These are phyloP conservation scores for Fusarium sp. DNA, from an alignment of 2,329 filamentous ascomycete genomes.

Conservation along the genomic window DNA sequence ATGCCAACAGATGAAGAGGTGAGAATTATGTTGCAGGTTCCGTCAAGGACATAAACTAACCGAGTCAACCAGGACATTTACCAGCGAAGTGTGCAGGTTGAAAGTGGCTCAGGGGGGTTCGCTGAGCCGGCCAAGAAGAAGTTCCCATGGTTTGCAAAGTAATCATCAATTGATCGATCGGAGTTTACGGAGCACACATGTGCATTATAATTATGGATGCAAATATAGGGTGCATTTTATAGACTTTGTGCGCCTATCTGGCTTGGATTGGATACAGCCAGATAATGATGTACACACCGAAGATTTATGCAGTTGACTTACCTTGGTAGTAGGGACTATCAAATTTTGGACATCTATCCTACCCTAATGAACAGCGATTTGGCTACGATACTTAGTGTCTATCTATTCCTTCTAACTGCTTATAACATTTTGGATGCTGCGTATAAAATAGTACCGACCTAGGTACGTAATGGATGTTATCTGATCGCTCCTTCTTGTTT, in stretches of 20 bases:
- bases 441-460: not conserved
- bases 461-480: not conserved
- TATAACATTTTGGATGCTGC: not conserved
- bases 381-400: not conserved
- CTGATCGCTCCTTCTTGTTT: constrained; percentile 5
- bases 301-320: constrained; percentile 17
- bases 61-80: constrained; percentile 67
- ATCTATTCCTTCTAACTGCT: not conserved
- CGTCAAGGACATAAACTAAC: constrained; percentile 38
- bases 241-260: constrained; percentile 28
- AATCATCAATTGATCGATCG: constrained; percentile 37
- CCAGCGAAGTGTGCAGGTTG: constrained; percentile 69
- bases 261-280: constrained; percentile 21
- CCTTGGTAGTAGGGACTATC: not conserved
- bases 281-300: constrained; percentile 8
- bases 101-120: constrained; percentile 60
- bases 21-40: constrained; percentile 52
- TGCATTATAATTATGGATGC: constrained; percentile 18
- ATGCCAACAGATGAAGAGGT: constrained; percentile 91
- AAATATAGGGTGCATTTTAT: constrained; percentile 36
- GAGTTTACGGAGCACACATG: constrained; percentile 44
- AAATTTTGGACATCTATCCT: constrained; percentile 20
- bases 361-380: constrained; percentile 11
- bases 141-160: constrained; percentile 73
- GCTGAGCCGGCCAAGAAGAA: constrained; percentile 70